phyloP scores from a whole-genome alignment of 1,139 yeast species.

The Zygosaccharomyces sapae region DNA sequence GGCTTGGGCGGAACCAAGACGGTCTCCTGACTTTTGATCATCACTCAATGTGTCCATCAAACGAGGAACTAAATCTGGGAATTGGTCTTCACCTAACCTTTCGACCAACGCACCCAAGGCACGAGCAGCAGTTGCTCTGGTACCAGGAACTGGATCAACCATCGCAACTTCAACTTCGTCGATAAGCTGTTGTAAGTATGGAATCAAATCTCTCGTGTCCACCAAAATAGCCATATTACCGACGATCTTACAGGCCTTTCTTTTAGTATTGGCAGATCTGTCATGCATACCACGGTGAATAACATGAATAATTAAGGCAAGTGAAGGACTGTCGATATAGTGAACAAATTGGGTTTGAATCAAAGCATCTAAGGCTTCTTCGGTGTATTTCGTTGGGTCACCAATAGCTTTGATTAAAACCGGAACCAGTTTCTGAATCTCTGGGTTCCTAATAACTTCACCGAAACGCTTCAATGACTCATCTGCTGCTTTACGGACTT shows the following conservation, averaged over 20 bases:
- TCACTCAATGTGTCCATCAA: slow-evolving; percentile 74
- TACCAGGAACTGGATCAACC: slow-evolving; percentile 98
- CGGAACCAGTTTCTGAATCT: slow-evolving; percentile 90
- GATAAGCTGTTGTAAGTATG: slow-evolving; percentile 73
- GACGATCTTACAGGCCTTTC: slow-evolving; percentile 95
- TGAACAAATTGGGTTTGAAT: slow-evolving; percentile 92
- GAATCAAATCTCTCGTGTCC: slow-evolving; percentile 77
- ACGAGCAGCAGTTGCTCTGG: slow-evolving; percentile 96
- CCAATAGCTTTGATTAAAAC: slow-evolving; percentile 86
- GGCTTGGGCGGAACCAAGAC: slow-evolving; percentile 97
- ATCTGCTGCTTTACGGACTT: slow-evolving; percentile 93
- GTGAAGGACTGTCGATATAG: slow-evolving; percentile 95
- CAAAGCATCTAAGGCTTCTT: slow-evolving; percentile 78
- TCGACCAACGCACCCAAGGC: slow-evolving; percentile 96
- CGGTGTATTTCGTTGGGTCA: slow-evolving; percentile 88
- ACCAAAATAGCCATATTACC: slow-evolving; percentile 98
- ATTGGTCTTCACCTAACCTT: slow-evolving; percentile 90
- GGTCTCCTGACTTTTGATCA: slow-evolving; percentile 80
- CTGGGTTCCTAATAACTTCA: slow-evolving; percentile 96
- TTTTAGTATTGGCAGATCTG: slow-evolving; percentile 84
- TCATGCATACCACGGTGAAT: slow-evolving; percentile 94
- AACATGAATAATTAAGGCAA: slow-evolving; percentile 91
- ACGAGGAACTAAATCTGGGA: slow-evolving; percentile 88
- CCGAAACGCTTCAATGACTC: slow-evolving; percentile 86
- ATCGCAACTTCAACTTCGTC: slow-evolving; percentile 85